Conservation (phyloP, 176 grass and related monocot species). For the Poa annua region DNA sequence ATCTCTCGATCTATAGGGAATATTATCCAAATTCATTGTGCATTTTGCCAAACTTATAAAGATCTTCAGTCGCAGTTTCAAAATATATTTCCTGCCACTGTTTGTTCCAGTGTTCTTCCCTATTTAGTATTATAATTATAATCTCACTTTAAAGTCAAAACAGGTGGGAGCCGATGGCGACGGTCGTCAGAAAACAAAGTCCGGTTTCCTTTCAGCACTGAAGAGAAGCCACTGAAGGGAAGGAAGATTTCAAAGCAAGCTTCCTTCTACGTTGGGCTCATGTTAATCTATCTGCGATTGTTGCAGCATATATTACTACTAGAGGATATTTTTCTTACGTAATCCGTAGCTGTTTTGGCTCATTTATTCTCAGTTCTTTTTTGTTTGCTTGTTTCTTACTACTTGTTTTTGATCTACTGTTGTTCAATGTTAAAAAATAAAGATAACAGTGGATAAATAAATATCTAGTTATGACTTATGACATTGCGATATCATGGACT, state of each 20-base stretch:
- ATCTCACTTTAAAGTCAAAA: neutral
- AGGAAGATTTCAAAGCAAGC: too few relatives aligned
- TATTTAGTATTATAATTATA: neutral
- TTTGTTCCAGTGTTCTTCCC: neutral
- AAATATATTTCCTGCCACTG: neutral
- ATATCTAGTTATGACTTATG: too few relatives aligned
- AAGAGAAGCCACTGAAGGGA: constrained; percentile 43
- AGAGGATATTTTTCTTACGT: too few relatives aligned
- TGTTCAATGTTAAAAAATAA: neutral
- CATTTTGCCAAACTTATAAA: neutral
- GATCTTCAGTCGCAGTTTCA: neutral
- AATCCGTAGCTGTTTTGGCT: too few relatives aligned
- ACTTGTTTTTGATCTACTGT: neutral
- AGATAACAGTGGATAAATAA: neutral
- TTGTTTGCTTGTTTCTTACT: neutral
- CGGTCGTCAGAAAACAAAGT: constrained; percentile 47
- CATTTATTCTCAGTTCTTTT: too few relatives aligned
- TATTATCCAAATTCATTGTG: too few relatives aligned
- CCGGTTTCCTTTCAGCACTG: constrained; percentile 57
- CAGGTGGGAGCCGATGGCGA: constrained; percentile 51
- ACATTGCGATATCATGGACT: too few relatives aligned
- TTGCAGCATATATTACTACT: too few relatives aligned
- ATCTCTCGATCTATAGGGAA: neutral
- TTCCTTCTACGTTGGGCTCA: too few relatives aligned
- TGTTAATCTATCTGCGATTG: too few relatives aligned